phyloP scores from a whole-genome alignment of 495 filamentous ascomycete species.

The Ascodesmis nigricans region DNA sequence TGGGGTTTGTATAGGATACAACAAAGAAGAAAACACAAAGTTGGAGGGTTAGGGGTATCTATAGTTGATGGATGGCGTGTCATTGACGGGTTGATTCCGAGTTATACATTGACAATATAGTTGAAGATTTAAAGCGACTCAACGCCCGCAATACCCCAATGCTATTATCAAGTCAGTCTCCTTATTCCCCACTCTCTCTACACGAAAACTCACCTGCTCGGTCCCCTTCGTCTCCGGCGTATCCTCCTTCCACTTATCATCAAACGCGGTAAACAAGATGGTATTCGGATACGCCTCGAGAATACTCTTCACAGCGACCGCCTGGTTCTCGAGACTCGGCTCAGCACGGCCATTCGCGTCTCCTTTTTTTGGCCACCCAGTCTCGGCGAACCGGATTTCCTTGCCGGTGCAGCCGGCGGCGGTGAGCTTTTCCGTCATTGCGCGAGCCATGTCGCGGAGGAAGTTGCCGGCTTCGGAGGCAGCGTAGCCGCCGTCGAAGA shows the following conservation, averaged over 20 bases:
- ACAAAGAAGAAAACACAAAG: no score
- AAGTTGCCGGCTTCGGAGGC: slow-evolving; percentile 42
- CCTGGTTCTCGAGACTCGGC: slow-evolving; percentile 40
- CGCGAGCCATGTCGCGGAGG: slow-evolving; percentile 29
- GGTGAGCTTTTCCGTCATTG: slow-evolving; percentile 35
- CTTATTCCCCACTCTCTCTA: background rate
- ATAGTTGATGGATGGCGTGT: no score
- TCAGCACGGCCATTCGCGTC: slow-evolving; percentile 39
- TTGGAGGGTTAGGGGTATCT: no score
- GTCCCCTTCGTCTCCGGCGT: slow-evolving; percentile 37
- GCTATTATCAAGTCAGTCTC: slow-evolving; percentile 8
- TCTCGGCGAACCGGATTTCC: slow-evolving; percentile 32
- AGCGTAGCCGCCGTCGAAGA: slow-evolving; percentile 43
- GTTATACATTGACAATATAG: background rate
- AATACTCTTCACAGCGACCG: slow-evolving; percentile 39
- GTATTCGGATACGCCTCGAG: slow-evolving; percentile 33
- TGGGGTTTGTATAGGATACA: no score
- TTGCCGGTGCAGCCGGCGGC: slow-evolving; percentile 29
- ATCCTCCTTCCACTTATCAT: slow-evolving; percentile 62
- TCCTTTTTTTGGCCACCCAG: slow-evolving; percentile 62
- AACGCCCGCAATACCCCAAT: slow-evolving; percentile 9
- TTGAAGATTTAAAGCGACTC: background rate
- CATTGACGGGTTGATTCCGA: background rate
- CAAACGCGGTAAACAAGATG: slow-evolving; percentile 52
- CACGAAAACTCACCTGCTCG: slow-evolving; percentile 29